Conservation (phyloP, 202 grass and related monocot species). For the Zoysia matrella region DNA sequence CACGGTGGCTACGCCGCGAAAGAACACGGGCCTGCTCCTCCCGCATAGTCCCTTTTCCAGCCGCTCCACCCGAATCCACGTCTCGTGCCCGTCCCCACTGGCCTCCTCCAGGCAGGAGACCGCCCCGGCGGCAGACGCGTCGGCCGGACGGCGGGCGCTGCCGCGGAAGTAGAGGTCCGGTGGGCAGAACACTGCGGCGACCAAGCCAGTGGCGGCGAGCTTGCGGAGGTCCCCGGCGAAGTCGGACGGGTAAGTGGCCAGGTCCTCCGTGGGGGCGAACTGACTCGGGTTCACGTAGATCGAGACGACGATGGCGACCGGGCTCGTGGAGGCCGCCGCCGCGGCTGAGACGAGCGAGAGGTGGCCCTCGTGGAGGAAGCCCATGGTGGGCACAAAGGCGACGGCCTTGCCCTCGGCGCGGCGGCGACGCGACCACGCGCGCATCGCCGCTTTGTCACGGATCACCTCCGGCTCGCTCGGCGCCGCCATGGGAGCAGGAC, state of each 20-base stretch:
- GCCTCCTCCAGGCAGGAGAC: constrained; percentile 65
- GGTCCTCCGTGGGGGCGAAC: constrained; percentile 80
- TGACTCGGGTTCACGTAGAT: constrained; percentile 93
- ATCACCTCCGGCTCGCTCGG: constrained; percentile 66
- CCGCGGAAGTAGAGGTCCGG: constrained; percentile 65
- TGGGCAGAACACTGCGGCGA: constrained; percentile 74
- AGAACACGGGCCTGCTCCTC: constrained; percentile 75
- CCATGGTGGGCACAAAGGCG: constrained; percentile 83
- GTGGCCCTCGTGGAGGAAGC: constrained; percentile 88
- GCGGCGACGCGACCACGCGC: constrained; percentile 55
- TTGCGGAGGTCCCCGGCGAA: constrained; percentile 72
- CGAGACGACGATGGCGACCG: constrained; percentile 72
- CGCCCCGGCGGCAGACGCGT: not conserved
- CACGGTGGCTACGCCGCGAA: constrained; percentile 81
- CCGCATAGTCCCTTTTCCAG: constrained; percentile 78
- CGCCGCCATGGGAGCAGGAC: constrained; percentile 20
- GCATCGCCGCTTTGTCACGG: constrained; percentile 66
- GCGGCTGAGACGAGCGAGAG: constrained; percentile 69
- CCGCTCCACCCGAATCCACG: constrained; percentile 80
- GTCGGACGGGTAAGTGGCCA: constrained; percentile 77
- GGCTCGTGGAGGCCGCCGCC: constrained; percentile 20
- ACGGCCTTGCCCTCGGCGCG: constrained; percentile 63
- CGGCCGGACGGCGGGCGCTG: not conserved
- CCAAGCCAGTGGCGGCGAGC: constrained; percentile 58
- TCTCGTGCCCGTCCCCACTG: constrained; percentile 62